These are phyloP conservation scores for Paraphaeosphaeria minitans DNA, from an alignment of 2,329 filamentous ascomycete genomes.

Conservation along the genomic window DNA sequence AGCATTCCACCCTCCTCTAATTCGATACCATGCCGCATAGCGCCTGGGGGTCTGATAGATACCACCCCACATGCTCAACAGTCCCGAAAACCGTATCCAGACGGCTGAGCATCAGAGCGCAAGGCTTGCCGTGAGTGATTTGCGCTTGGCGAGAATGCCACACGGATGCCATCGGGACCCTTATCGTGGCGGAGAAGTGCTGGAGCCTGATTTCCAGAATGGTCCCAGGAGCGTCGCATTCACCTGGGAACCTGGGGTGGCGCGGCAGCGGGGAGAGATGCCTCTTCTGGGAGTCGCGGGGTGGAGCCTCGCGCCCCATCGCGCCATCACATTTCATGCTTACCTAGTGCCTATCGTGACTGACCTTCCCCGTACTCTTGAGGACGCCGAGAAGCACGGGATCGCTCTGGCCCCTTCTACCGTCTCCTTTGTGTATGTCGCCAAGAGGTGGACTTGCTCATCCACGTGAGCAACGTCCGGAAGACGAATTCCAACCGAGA, in stretches of 20 bases:
- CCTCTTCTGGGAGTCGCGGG: neutral
- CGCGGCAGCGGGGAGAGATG: neutral
- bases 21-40: neutral
- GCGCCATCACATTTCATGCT: neutral
- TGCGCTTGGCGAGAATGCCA: neutral
- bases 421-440: neutral
- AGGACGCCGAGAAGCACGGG: neutral
- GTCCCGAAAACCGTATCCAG: neutral
- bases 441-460: neutral
- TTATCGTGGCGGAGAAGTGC: neutral
- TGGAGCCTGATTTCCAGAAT: neutral
- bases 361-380: neutral
- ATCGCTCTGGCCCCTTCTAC: neutral
- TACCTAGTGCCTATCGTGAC: neutral
- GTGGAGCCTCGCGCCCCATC: neutral
- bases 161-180: neutral
- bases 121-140: neutral
- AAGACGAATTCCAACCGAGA: neutral
- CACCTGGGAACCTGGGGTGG: neutral
- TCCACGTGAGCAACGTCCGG: neutral
- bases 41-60: constrained; percentile 2
- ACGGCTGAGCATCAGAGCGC: neutral
- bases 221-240: neutral
- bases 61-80: constrained; percentile 6
- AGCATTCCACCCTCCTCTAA: neutral